Evolutionary conservation across 768 basidiomycete genomes (phyloP), one percentile per base, ranked within the genome.

Genomic region (Collybia nuda): DNA sequence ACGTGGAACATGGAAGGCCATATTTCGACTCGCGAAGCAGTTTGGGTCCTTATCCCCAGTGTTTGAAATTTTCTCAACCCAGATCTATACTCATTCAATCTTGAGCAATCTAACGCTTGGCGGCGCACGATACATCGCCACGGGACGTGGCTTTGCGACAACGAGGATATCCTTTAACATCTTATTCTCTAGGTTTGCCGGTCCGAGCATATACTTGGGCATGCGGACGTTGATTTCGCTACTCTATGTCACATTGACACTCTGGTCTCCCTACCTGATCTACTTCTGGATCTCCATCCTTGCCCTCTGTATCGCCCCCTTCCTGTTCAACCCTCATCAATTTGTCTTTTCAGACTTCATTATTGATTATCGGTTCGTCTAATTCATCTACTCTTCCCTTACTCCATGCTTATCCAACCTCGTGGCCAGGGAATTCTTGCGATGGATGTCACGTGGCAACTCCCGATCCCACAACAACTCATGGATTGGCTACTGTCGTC

Each of bases 271-370:
- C 2, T 96, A 89, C 67, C 68, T 98, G 61, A 87, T 94, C 66
- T 99, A 98, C 77, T 99, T 99, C 80, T 98, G 96, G 96, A 68
- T 98, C 48, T 94, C 96, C 38, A 92, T 95, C 55, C 75, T 94
- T 26, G 84, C 94, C 14, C 80, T 99, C 7, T 98, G 94, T 62
- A 72, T 98, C 56, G 88, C 96, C 24, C 97, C 97, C 6, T 99
- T 99, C 88, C 67, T 98, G 62, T 99, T 98, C 82, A 99, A 98
- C 66, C 97, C 97, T n/a, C 97, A 99, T 68, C 97, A 98, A 70
- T 99, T 99, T 74, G 90, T 91, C 17, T 88, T 94, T 68, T 84
- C 93, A 35, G 97, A 99, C 69, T 99, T 95, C 70, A 82, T 98
- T 67, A 90, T 98, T 64, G 97, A 99, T 71, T 93, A 93, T 62